These are phyloP conservation scores for Hericium alpestre DNA, from an alignment of 768 basidiomycete genomes.

Conservation along the genomic window DNA sequence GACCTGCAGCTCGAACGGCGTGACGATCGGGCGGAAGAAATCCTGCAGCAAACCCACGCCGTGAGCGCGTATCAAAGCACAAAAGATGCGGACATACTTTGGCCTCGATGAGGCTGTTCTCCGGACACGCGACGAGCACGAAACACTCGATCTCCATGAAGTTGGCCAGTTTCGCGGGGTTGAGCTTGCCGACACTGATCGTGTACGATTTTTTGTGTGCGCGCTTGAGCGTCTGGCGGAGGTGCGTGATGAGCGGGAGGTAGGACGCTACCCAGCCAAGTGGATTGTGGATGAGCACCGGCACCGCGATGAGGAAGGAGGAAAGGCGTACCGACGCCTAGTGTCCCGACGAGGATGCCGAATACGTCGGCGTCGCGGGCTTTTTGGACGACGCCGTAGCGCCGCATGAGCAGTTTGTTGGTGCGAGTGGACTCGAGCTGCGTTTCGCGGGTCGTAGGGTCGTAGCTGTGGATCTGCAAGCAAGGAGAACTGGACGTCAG, in stretches of 20 bases:
- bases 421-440: conserved; percentile 56
- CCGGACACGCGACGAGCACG: conserved; percentile 87
- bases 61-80: neutral
- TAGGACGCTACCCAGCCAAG: conserved; percentile 51
- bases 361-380: conserved; percentile 90
- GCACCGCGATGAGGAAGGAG: conserved; percentile 14
- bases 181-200: conserved; percentile 88
- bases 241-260: conserved; percentile 70
- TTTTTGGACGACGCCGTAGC: conserved; percentile 78
- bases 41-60: conserved; percentile 40
- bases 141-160: conserved; percentile 96
- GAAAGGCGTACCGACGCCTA: conserved; percentile 59
- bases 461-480: conserved; percentile 76
- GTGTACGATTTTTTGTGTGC: conserved; percentile 88
- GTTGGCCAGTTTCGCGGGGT: conserved; percentile 90
- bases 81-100: conserved; percentile 32
- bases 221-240: conserved; percentile 58
- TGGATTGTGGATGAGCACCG: neutral
- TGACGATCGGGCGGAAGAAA: conserved; percentile 83
- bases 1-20: conserved; percentile 82
- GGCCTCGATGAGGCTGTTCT: conserved; percentile 75
- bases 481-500: no score
- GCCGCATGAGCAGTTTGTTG: conserved; percentile 79
- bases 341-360: conserved; percentile 88
- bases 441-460: conserved; percentile 40